Base-by-base conservation (phyloP, 31 red algal species). In the Bonnemaisonia californica region DNA sequence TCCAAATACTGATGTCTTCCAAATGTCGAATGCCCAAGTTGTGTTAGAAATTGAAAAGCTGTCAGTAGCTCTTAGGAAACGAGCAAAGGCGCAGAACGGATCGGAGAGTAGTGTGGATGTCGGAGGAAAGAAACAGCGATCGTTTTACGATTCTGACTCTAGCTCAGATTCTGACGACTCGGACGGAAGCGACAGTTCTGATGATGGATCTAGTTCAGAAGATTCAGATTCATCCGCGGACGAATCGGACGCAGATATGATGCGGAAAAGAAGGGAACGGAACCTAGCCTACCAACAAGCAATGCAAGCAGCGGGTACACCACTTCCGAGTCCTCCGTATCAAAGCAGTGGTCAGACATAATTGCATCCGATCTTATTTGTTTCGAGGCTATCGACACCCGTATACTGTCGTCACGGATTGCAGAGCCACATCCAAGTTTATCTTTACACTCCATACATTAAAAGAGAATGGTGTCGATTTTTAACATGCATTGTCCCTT, bases 271-370 rank as follows among this genome's bases (percentile, higher is more conserved):
- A 35, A 63, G 82, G 59, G 82, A 86, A 65, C 23, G 82, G 28
- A 86, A 86, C 64, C 71, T 86, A 54, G 82, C 82, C 16, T 71
- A 86, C 41, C 82, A 86, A 61, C 82, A 77, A 51, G 82, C 82
- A 26, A 86, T 86, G 82, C 82, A 86, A 62, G 82, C 82, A 29
- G 82, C 82, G 11, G 82, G 82, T 2, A 86, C 82, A 37, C 82
- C 82, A 7, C 39, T 86, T 42, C 82, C 82, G 2, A 86, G 82
- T 76, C 82, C 82, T 11, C 64, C 82, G 19, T 86, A 86, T 61
- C 70, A 86, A 16, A 45, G 47, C 23, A 55, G 81, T 33, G 57
- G 62, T 54, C 34, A 69, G 37, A 71, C 33, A 80, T 51, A 16
- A 51, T 11, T 16, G 45, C 9, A 7, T 11, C 9, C 45, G 45